Base-by-base conservation (phyloP, 2,329 filamentous ascomycete species). In the Colletotrichum sp. region DNA sequence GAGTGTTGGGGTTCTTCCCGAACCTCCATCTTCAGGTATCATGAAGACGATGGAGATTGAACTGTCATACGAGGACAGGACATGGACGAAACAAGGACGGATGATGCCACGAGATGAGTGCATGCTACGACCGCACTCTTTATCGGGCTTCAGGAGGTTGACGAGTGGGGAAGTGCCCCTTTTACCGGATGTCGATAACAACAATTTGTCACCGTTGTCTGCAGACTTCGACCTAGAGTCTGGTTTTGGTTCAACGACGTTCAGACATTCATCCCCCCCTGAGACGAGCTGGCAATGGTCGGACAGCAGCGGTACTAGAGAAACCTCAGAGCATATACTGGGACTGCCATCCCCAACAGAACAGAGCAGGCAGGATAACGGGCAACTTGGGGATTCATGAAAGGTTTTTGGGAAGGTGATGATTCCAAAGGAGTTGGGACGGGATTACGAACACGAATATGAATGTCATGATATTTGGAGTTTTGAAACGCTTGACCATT, bases 11-110 rank as follows among this genome's bases (percentile, higher is more conserved):
- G n/a, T 34, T 6, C 15, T 21, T 15, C 5, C 28, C 1, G 71
- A 69, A 15, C 74, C 74, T 3, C 74, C 70, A 5, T 34, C 65
- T 3, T 73, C 58, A 2, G 74, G 74, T 3, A 76, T 76, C 8
- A 68, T 76, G 74, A 76, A 74, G 30, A 76, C 74, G 6, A 76
- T 76, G 74, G 74, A 76, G 34, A 68, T 76, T 7, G 32, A 65
- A 28, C 34, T 76, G 4, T 74, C 74, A 2, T 76, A 76, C 28
- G 74, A 76, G n/a, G 48, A 48, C 16, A 63, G 43, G 12, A 60
- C 58, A 32, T 76, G 74, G 70, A 38, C 43, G 9, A 52, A 21
- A 8, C 64, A 34, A 5, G 74, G 16, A 8, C 34, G 18, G 5
- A 63, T 52, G 34, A 63, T 30, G 18, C 55, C 36, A 3, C 61